Percentiles rank a stretch among this genome's conserved stretches.
Evolutionary conservation across 2,329 filamentous ascomycete species (phyloP).

Genomic region (Pseudogymnoascus sp.): DNA sequence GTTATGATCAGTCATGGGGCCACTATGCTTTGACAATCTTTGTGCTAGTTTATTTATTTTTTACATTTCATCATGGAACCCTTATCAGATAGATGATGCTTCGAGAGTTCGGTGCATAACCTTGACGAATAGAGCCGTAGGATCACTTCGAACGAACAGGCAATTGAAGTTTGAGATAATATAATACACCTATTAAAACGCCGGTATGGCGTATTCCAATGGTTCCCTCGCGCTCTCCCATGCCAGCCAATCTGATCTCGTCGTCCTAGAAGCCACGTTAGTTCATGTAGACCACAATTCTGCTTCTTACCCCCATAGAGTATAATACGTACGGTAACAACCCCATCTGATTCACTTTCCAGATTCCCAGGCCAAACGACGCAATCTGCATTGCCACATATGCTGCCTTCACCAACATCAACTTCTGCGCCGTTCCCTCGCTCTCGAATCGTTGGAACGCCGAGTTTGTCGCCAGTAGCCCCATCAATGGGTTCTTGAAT

Average conservation of each 20-base stretch:
- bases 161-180: not conserved
- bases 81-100: not conserved
- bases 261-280: constrained; percentile 54
- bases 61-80: not conserved
- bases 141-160: not conserved
- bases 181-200: constrained; percentile 21
- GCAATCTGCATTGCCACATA: constrained; percentile 83
- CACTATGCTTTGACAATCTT: not conserved
- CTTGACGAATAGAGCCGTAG: not conserved
- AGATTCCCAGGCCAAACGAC: constrained; percentile 76
- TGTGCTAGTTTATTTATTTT: not conserved
- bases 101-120: not conserved
- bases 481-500: constrained; percentile 91
- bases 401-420: constrained; percentile 76
- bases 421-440: constrained; percentile 60
- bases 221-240: constrained; percentile 56
- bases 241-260: constrained; percentile 91
- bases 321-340: constrained; percentile 66
- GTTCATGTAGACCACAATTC: not conserved
- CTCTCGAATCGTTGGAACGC: constrained; percentile 91
- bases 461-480: constrained; percentile 70
- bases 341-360: constrained; percentile 97
- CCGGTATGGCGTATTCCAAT: constrained; percentile 27
- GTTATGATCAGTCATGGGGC: not conserved
- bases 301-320: not conserved